These are phyloP conservation scores for Fusarium tupiense DNA, from an alignment of 2,329 filamentous ascomycete genomes.

Conservation along the genomic window DNA sequence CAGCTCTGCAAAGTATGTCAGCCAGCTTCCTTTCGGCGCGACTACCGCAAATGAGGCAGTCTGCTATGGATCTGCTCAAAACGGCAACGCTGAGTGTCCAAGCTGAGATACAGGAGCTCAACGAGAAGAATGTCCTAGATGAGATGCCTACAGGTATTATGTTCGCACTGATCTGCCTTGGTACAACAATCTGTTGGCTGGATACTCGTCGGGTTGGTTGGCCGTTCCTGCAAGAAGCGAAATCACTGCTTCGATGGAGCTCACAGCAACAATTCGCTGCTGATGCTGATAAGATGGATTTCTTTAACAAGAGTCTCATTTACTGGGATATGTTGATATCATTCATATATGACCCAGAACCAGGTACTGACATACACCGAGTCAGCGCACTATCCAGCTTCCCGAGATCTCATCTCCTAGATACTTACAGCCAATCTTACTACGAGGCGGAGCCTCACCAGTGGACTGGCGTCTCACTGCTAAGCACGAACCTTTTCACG, in stretches of 20 bases:
- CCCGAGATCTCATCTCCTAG: rapidly evolving
- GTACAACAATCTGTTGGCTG: background rate
- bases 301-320: background rate
- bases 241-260: background rate
- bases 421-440: background rate
- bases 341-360: background rate
- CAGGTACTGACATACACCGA: rapidly evolving
- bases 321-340: background rate
- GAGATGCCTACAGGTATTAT: background rate
- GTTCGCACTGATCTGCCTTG: background rate
- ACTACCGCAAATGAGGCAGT: background rate
- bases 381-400: background rate
- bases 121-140: background rate
- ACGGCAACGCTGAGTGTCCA: background rate
- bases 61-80: background rate
- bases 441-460: background rate
- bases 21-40: background rate
- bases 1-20: background rate
- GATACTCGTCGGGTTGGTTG: background rate
- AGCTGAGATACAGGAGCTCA: background rate
- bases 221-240: background rate
- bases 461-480: background rate
- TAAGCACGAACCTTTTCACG: background rate
- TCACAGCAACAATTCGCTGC: background rate
- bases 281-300: rapidly evolving